phyloP scores from a whole-genome alignment of 2,329 filamentous ascomycete genomes.

The Ilyonectria mors-panacis region DNA sequence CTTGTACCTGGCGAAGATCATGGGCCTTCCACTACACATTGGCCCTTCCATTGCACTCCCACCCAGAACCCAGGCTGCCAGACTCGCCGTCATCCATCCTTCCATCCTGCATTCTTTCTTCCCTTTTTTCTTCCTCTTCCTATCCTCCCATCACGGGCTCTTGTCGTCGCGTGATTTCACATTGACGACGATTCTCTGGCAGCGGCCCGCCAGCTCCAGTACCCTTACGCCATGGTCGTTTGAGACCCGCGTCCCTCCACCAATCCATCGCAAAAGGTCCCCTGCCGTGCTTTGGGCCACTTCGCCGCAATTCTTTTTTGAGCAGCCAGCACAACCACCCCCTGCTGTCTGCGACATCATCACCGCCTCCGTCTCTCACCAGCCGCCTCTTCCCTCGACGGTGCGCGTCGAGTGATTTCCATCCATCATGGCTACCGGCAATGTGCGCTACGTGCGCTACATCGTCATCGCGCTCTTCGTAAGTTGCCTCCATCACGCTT shows the following conservation, averaged over 20 bases:
- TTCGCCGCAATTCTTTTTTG: conserved; percentile 25
- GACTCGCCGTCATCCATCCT: not conserved
- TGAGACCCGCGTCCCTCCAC: conserved; percentile 15
- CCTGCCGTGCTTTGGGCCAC: conserved; percentile 21
- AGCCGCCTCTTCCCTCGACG: conserved; percentile 30
- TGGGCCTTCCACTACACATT: conserved; percentile 30
- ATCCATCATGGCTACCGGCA: conserved; percentile 74
- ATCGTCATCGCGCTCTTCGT: conserved; percentile 89
- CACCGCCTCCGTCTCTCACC: conserved; percentile 32
- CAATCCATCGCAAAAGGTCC: not conserved
- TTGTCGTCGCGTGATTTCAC: conserved; percentile 16
- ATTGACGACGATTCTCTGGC: conserved; percentile 19
- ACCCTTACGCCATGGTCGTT: conserved; percentile 23
- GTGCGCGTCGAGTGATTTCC: conserved; percentile 35
- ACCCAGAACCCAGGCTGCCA: not conserved
- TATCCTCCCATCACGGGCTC: conserved; percentile 17
- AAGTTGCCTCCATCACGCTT: conserved; percentile 56
- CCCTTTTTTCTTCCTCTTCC: conserved; percentile 1
- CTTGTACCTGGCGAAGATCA: conserved; percentile 41
- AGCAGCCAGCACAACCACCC: conserved; percentile 11
- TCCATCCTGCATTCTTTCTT: conserved; percentile 18
- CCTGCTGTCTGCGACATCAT: conserved; percentile 34
- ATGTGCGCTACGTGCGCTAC: conserved; percentile 81
- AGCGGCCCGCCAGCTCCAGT: conserved; percentile 16
- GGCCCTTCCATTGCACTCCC: conserved; percentile 17